Conservation (phyloP, 306 rosid species). For the Trichosanthes cucumerina region DNA sequence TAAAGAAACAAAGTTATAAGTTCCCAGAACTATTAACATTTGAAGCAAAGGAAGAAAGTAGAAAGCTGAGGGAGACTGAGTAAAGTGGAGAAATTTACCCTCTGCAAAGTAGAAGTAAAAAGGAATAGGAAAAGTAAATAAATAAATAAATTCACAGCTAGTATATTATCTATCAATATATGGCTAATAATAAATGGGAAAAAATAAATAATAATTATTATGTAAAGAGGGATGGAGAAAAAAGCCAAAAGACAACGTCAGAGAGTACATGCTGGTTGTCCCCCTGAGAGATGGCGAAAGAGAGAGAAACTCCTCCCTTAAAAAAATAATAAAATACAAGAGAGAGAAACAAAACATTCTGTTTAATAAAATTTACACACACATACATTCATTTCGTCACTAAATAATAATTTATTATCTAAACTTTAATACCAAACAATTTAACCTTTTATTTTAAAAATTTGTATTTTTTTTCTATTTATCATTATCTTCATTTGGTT, state of each 20-base stretch:
- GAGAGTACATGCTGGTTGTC: constrained; percentile 45
- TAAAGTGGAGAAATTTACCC: constrained; percentile 1
- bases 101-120: constrained; percentile 27
- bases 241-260: constrained; percentile 32
- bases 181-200: background rate
- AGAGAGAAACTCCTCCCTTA: background rate
- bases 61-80: constrained; percentile 4
- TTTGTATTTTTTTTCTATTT: no score
- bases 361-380: no score
- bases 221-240: constrained; percentile 1
- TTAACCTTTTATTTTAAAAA: no score
- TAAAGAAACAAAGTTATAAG: background rate
- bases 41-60: constrained; percentile 15
- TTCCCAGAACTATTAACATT: background rate
- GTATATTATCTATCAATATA: no score
- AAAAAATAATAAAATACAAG: no score
- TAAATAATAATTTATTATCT: no score
- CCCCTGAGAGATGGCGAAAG: constrained; percentile 18
- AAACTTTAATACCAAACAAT: no score
- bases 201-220: background rate
- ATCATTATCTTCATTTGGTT: no score
- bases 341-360: no score
- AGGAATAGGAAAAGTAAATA: background rate
- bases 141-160: constrained; percentile 7
- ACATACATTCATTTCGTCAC: no score